Percentiles rank a stretch among this genome's conserved stretches.
Evolutionary conservation across 306 rosid genomes (phyloP).

Genomic region (Acacia acuminata): DNA sequence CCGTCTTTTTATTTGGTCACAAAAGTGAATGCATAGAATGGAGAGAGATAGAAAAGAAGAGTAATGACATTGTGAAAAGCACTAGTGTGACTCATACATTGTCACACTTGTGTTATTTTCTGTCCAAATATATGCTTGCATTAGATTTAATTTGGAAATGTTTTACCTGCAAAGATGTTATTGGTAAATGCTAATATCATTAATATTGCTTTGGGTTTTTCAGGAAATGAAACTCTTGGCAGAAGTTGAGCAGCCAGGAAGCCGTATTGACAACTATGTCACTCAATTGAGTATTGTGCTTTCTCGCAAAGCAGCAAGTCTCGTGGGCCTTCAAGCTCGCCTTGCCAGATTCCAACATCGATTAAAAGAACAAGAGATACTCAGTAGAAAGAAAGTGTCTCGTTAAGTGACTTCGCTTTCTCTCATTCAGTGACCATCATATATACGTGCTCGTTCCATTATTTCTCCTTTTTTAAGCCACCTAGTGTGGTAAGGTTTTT

Average conservation of each 20-base stretch:
- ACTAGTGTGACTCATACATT: background rate
- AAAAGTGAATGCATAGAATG: background rate
- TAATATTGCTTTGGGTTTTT: slow-evolving; percentile 19
- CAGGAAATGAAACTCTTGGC: slow-evolving; percentile 97
- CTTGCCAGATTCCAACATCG: slow-evolving; percentile 94
- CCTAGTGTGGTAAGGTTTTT: slow-evolving; percentile 34
- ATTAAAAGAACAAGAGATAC: slow-evolving; percentile 89
- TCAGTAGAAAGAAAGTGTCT: slow-evolving; percentile 82
- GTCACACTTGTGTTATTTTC: background rate
- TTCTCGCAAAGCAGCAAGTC: slow-evolving; percentile 92
- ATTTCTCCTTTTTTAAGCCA: slow-evolving; percentile 27
- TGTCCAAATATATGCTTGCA: background rate
- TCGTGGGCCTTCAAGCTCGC: slow-evolving; percentile 92
- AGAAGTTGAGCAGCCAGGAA: slow-evolving; percentile 97
- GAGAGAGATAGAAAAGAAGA: background rate
- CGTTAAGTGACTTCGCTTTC: slow-evolving; percentile 51
- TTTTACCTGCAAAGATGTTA: background rate
- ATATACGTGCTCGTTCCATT: slow-evolving; percentile 35
- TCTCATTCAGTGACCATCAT: slow-evolving; percentile 32
- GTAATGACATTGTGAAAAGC: background rate
- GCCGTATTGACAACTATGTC: slow-evolving; percentile 86
- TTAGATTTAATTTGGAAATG: background rate
- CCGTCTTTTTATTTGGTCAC: background rate
- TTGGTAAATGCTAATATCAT: slow-evolving; percentile 23
- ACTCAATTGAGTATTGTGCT: slow-evolving; percentile 85